phyloP scores from a whole-genome alignment of 257 asterid genomes.

The Salvia miltiorrhiza region DNA sequence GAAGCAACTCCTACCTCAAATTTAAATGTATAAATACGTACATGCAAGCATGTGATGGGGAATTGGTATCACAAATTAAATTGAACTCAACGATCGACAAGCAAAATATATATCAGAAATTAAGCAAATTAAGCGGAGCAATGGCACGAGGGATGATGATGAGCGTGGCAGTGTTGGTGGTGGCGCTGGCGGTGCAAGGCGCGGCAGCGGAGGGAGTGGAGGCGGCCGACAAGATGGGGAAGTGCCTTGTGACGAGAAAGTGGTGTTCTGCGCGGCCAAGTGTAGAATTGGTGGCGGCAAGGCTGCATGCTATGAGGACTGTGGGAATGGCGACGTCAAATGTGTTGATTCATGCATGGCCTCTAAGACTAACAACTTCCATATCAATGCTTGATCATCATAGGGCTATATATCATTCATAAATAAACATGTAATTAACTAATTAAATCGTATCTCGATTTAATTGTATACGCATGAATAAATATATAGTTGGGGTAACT shows the following conservation, averaged over 20 bases:
- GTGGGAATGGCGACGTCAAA: not conserved
- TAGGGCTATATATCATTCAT: too few relatives aligned
- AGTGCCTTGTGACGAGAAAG: constrained; percentile 9
- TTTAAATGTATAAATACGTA: not conserved
- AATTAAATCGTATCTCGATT: too few relatives aligned
- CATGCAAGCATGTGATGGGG: not conserved
- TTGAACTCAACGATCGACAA: not conserved
- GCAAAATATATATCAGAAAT: not conserved
- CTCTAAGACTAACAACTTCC: not conserved
- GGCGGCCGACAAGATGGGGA: not conserved
- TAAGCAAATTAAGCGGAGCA: not conserved
- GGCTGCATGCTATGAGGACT: not conserved
- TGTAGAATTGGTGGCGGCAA: constrained; percentile 8
- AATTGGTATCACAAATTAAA: not conserved
- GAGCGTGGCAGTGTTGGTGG: not conserved
- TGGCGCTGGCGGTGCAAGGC: not conserved
- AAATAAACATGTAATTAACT: too few relatives aligned
- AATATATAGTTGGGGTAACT: too few relatives aligned
- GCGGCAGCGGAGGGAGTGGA: not conserved
- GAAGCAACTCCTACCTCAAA: not conserved
- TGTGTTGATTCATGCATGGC: not conserved
- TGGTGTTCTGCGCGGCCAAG: not conserved
- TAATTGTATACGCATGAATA: too few relatives aligned
- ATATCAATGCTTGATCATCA: not conserved
- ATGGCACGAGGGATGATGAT: not conserved